phyloP scores from a whole-genome alignment of 805 yeast species.

The Candida railenensis region DNA sequence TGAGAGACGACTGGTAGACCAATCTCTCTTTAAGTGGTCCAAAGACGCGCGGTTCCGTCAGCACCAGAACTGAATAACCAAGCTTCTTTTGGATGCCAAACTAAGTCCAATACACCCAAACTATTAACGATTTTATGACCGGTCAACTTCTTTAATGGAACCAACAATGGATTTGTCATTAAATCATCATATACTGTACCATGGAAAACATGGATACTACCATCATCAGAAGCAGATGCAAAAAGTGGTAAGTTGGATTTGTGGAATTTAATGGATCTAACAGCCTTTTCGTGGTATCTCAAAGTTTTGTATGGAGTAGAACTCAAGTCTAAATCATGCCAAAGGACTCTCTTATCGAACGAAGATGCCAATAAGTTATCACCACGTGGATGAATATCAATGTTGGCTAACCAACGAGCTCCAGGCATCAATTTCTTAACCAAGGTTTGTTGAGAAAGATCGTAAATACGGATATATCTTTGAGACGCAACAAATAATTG shows the following conservation, averaged over 20 bases:
- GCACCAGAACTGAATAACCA: slow-evolving; percentile 98
- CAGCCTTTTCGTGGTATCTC: slow-evolving; percentile 94
- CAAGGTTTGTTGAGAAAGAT: slow-evolving; percentile 79
- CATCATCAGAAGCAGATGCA: slow-evolving; percentile 95
- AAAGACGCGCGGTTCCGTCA: slow-evolving; percentile 89
- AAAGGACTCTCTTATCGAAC: slow-evolving; percentile 88
- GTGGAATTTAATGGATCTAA: slow-evolving; percentile 84
- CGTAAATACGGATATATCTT: slow-evolving; percentile 87
- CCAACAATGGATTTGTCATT: slow-evolving; percentile 92
- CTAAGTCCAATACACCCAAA: slow-evolving; percentile 81
- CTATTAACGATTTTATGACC: slow-evolving; percentile 83
- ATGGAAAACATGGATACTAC: slow-evolving; percentile 89
- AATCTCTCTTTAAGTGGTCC: slow-evolving; percentile 68
- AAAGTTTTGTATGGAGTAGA: slow-evolving; percentile 92
- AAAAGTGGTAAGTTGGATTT: slow-evolving; percentile 82
- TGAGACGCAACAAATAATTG: slow-evolving; percentile 92
- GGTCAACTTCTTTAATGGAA: slow-evolving; percentile 88
- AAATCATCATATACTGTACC: slow-evolving; percentile 94
- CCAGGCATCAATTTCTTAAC: slow-evolving; percentile 90
- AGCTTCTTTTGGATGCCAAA: slow-evolving; percentile 98
- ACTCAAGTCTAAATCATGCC: slow-evolving; percentile 94
- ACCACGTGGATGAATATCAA: slow-evolving; percentile 95
- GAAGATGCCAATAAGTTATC: slow-evolving; percentile 92
- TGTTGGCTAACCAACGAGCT: slow-evolving; percentile 88
- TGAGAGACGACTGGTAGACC: background rate